Evolutionary conservation across 768 basidiomycete genomes (phyloP).

Genomic region (Trametes coccinea): DNA sequence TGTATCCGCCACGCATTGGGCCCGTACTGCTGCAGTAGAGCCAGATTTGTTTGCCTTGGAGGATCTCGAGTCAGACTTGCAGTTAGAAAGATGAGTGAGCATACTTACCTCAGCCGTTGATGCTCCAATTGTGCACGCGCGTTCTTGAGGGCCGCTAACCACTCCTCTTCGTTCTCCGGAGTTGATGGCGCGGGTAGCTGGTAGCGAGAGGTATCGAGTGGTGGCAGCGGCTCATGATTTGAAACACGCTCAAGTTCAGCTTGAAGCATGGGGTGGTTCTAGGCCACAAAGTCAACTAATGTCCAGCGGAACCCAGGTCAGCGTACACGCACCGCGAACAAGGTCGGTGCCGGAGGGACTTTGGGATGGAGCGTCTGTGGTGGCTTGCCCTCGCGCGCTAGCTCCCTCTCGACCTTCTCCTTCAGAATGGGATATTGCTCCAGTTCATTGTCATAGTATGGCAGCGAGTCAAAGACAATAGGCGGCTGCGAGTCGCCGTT

Average conservation of each 20-base stretch:
- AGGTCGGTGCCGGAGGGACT: conserved; percentile 62
- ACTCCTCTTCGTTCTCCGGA: conserved; percentile 72
- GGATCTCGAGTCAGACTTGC: neutral
- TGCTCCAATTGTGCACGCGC: conserved; percentile 85
- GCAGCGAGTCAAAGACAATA: conserved; percentile 79
- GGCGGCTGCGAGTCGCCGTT: conserved; percentile 16
- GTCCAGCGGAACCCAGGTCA: neutral
- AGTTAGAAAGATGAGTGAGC: too few species aligned
- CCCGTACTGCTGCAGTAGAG: conserved; percentile 82
- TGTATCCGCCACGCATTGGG: conserved; percentile 90
- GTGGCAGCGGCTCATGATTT: conserved; percentile 59
- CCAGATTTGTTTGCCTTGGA: conserved; percentile 76
- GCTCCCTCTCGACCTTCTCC: conserved; percentile 74
- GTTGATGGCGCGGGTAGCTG: conserved; percentile 67
- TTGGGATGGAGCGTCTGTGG: conserved; percentile 65
- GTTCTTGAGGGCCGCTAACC: conserved; percentile 73
- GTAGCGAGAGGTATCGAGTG: conserved; percentile 73
- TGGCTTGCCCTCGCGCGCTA: conserved; percentile 66
- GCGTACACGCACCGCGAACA: conserved; percentile 64
- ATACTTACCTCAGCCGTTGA: conserved; percentile 69
- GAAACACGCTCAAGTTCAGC: conserved; percentile 78
- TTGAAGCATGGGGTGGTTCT: conserved; percentile 71
- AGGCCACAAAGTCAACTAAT: conserved; percentile 10
- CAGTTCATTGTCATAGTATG: conserved; percentile 94
- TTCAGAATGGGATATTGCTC: conserved; percentile 70